These are phyloP conservation scores for Fusarium graminum DNA, from an alignment of 2,329 filamentous ascomycete species.

Conservation along the genomic window DNA sequence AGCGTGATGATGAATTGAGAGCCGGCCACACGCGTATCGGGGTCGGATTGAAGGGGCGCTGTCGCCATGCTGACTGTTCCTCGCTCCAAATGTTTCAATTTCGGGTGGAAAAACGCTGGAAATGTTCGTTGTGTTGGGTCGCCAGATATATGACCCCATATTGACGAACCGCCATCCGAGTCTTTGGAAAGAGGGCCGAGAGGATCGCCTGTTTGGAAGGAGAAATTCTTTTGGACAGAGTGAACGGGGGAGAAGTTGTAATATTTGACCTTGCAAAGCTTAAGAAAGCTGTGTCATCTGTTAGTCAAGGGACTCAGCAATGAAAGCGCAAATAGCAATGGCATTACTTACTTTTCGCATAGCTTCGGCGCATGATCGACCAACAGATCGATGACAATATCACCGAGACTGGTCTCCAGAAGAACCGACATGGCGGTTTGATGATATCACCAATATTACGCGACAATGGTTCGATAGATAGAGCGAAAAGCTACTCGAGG, in stretches of 20 bases:
- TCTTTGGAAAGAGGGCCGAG: conserved; percentile 85
- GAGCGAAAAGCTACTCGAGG: background rate
- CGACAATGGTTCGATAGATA: background rate
- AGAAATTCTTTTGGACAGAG: conserved; percentile 93
- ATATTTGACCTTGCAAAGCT: conserved; percentile 99
- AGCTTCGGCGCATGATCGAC: conserved; percentile 90
- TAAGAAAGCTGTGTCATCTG: conserved; percentile 80
- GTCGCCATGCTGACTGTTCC: conserved; percentile 99
- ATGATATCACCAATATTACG: background rate
- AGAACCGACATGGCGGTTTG: conserved; percentile 82
- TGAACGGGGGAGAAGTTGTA: conserved; percentile 97
- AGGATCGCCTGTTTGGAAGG: conserved; percentile 95
- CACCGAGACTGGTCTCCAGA: conserved; percentile 90
- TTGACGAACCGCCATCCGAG: conserved; percentile 92
- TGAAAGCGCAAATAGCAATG: background rate
- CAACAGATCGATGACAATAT: conserved; percentile 94
- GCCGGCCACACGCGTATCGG: conserved; percentile 83
- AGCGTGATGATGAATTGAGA: conserved; percentile 96
- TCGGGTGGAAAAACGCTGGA: conserved; percentile 84
- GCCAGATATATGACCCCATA: conserved; percentile 86
- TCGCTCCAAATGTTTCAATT: conserved; percentile 87
- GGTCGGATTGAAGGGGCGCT: conserved; percentile 78
- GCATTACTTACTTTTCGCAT: conserved; percentile 88
- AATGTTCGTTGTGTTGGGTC: conserved; percentile 79
- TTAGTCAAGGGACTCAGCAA: conserved; percentile 53